Evolutionary conservation across 805 yeast species (phyloP), one percentile per base, ranked within the genome.

Genomic region (Teunomyces funiuensis): DNA sequence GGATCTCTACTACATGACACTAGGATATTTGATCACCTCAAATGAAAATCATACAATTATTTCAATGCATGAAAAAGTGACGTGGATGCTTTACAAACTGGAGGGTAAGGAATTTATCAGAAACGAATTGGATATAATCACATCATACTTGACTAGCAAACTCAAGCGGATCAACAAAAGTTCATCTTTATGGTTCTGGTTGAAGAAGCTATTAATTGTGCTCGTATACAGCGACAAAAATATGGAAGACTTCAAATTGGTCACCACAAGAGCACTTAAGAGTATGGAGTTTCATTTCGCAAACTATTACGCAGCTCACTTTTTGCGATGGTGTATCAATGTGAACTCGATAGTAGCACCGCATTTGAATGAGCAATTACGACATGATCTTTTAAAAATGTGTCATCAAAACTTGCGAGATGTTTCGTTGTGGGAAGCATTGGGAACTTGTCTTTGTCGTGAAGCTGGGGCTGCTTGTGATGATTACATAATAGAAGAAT

Each of bases 111-210:
- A 26, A 9, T 37, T 56, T 18, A 13, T 41, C 1, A 20, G 33
- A 9, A 34, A 38, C 3, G 69, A 66, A 38, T 50, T 61, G 29
- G 68, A 66, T 5, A 38, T 67, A 4, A 51, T 69, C 9, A 54
- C 69, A 4, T 48, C 69, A 1, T 55, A 58, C n/a, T 44, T 65
- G 14, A 52, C 53, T 17, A 57, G 69, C 41, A 42, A 58, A 20
- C 40, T 66, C 29, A 49, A 52, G 29, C 50, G 65, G 30, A 62
- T 70, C 45, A 70, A 70, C 51, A 70, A 70, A 46, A 68, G 71
- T 47, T 58, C 72, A 5, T 51, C 65, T 10, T 52, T 70, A 7
- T 70, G 73, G 73, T 50, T 43, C 25, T 55, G 62, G 51, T 44
- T 67, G 37, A 63, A 59, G 43, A 58, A 58, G 43, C 39, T 62